phyloP scores from a whole-genome alignment of 179 eudicot species.

The Drosera spatulata region DNA sequence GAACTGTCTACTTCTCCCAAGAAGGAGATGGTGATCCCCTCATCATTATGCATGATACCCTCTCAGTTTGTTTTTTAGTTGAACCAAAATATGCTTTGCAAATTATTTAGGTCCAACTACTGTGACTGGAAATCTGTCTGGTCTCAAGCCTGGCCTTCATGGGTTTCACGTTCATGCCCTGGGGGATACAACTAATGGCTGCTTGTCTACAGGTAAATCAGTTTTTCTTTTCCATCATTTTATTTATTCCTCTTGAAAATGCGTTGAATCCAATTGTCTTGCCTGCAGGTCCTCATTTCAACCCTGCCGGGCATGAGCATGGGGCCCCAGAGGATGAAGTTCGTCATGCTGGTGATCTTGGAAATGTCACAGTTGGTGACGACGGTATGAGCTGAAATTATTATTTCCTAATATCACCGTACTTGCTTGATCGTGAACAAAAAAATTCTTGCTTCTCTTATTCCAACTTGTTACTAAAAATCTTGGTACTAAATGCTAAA shows the following conservation, averaged over 20 bases:
- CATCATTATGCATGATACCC: background rate
- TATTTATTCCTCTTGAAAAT: background rate
- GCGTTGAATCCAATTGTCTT: conserved; percentile 3
- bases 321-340: conserved; percentile 22
- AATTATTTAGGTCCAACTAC: conserved; percentile 63
- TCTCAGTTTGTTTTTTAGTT: too few species aligned
- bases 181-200: conserved; percentile 94
- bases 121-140: conserved; percentile 66
- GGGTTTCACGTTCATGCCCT: conserved; percentile 95
- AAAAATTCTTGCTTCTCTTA: too few species aligned
- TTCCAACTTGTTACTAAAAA: too few species aligned
- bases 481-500: too few species aligned
- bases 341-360: conserved; percentile 96
- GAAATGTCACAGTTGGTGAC: conserved; percentile 70
- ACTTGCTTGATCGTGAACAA: too few species aligned
- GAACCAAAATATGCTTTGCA: too few species aligned
- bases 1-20: conserved; percentile 68
- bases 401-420: background rate
- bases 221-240: background rate
- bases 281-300: conserved; percentile 72
- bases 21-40: conserved; percentile 68
- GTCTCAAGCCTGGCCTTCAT: conserved; percentile 83
- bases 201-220: conserved; percentile 78
- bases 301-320: conserved; percentile 77
- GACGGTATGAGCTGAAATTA: conserved; percentile 43